Evolutionary conservation across 129 eudicot genomes (phyloP).

Genomic region (Pulicaria dysenterica): DNA sequence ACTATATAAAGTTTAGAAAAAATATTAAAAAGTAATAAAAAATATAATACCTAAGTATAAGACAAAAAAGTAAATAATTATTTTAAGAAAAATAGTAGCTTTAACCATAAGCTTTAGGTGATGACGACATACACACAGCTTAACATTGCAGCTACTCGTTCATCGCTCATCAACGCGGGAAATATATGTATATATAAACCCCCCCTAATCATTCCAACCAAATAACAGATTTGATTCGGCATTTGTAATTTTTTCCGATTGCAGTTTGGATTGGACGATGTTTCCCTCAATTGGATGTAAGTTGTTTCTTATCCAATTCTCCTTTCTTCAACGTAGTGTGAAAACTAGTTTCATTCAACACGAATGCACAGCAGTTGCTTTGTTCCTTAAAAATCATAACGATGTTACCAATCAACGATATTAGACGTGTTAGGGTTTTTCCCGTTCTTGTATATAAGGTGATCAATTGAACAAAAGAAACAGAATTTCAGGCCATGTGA

Average conservation of each 20-base stretch:
- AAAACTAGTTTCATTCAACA: too few species aligned
- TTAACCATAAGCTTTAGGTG: constrained; percentile 14
- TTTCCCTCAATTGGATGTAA: constrained; percentile 25
- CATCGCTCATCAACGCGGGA: constrained; percentile 25
- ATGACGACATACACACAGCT: constrained; percentile 12
- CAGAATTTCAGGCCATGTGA: too few species aligned
- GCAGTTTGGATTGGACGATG: constrained; percentile 2
- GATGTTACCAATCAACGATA: too few species aligned
- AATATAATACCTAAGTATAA: too few species aligned
- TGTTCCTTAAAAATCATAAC: too few species aligned
- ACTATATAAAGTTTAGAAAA: too few species aligned
- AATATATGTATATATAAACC: background rate
- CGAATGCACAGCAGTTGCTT: background rate
- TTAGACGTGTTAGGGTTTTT: too few species aligned
- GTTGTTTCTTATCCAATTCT: constrained; percentile 11
- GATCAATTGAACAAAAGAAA: too few species aligned
- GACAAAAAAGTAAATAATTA: too few species aligned
- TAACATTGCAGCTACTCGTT: constrained; percentile 17
- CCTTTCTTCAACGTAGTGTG: background rate
- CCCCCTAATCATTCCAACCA: background rate
- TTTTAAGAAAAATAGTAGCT: too few species aligned
- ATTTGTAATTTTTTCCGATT: background rate
- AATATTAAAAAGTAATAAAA: too few species aligned
- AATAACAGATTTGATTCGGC: background rate
- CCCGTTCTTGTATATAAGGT: too few species aligned